A percentile compares a stretch with the other conserved stretches of the same genome.
These are phyloP conservation scores for Hypocrella siamensis DNA, from an alignment of 2,329 filamentous ascomycete genomes.

Conservation along the genomic window DNA sequence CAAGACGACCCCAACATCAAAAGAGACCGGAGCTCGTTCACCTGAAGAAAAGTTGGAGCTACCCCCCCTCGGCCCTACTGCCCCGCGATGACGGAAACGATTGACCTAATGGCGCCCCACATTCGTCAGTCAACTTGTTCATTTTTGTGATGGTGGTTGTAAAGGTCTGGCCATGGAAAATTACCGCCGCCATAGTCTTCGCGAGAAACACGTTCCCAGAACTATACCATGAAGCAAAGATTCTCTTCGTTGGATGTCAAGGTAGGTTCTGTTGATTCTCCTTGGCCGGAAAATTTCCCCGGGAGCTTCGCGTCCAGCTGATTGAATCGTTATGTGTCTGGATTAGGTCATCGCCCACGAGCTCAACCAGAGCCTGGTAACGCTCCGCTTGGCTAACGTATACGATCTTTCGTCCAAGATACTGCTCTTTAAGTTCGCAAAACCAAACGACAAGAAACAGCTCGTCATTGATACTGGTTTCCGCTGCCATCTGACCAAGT, in stretches of 20 bases:
- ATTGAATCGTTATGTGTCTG: background rate
- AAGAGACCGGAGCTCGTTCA: too few species aligned
- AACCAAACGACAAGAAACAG: slow-evolving; percentile 77
- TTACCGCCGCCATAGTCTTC: background rate
- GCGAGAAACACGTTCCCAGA: background rate
- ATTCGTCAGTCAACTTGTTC: too few species aligned
- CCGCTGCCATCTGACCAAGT: slow-evolving; percentile 84
- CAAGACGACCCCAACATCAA: too few species aligned
- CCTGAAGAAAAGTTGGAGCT: too few species aligned
- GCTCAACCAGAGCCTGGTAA: slow-evolving; percentile 60
- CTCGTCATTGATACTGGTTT: slow-evolving; percentile 90
- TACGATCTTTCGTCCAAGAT: slow-evolving; percentile 95
- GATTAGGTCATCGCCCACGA: slow-evolving; percentile 81
- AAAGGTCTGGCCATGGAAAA: too few species aligned
- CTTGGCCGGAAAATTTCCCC: background rate
- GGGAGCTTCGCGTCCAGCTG: background rate
- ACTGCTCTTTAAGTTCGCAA: slow-evolving; percentile 87
- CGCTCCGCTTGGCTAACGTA: slow-evolving; percentile 76
- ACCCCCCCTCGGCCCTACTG: too few species aligned
- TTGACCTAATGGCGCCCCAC: too few species aligned
- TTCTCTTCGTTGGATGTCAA: slow-evolving; percentile 70
- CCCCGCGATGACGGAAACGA: too few species aligned
- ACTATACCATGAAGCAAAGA: slow-evolving; percentile 51
- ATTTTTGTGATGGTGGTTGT: too few species aligned
- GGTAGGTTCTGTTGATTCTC: slow-evolving; percentile 19